Evolutionary conservation across 192 early-diverging fungal genomes (phyloP), one percentile per base, ranked within the genome.

Genomic region (Spizellomyces punctatus): DNA sequence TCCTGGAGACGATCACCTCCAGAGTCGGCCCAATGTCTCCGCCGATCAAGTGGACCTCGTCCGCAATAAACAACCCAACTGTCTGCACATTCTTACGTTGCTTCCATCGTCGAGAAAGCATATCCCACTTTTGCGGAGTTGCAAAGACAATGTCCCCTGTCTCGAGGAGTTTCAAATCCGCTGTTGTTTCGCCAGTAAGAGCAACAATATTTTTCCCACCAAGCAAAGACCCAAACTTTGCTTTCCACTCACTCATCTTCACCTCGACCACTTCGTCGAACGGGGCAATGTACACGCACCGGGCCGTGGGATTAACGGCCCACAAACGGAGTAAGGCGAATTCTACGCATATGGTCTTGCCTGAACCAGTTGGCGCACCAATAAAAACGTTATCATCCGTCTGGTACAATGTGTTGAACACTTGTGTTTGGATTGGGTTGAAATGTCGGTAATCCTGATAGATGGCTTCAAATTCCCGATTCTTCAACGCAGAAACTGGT

Each of bases 361-460:
- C 98, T n/a, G 85, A 85, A 10, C 96, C 96, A 10, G 94, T 89
- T 63, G 98, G 89, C 2, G 96, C 95, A 54, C 95, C 94, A 54
- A 99, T 79, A 69, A 99, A 92, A 0, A 90, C 87, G 69, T 93
- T 96, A 19, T 98, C 93, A 63, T 98, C 95, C 8, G 88, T 83
- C 6, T 61, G 59, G 77, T 95, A 99, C 45, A 97, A 76, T 14
- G 95, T 76, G 71, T 98, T 91, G 81, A 98, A 98, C 2, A 89
- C 88, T 75, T 98, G 96, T 1, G 96, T 96, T 82, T 99, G 98
- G 49, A 99, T 90, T 10, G 96, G 92, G 74, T 98, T 98, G 78
- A 98, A 97, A 19, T 83, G 79, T 58, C 80, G 74, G 54, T 91
- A 81, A 58, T 81, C 80, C 0, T 76, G 71, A 68, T 90, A 97